phyloP scores from a whole-genome alignment of 306 rosid genomes.

The Cajanus cajan region DNA sequence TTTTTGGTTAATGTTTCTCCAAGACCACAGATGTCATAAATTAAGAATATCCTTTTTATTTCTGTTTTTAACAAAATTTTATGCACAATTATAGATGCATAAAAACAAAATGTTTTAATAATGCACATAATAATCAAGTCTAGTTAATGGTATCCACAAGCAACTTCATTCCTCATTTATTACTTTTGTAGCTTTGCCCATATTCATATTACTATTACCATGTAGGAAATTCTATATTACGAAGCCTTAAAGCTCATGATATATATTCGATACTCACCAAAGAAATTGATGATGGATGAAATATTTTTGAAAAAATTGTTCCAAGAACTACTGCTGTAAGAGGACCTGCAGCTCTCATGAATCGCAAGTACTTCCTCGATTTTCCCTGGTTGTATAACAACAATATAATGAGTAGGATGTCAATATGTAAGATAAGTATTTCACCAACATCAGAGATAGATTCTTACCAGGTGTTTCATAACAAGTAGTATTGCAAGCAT shows the following conservation, averaged over 20 bases:
- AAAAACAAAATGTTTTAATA: slow-evolving; percentile 7
- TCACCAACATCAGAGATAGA: slow-evolving; percentile 22
- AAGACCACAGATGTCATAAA: not conserved
- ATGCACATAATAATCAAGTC: slow-evolving; percentile 11
- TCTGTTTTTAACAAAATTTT: not conserved
- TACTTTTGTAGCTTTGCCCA: slow-evolving; percentile 21
- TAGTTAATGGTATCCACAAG: slow-evolving; percentile 13
- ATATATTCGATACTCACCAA: slow-evolving; percentile 59
- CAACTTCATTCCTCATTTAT: not conserved
- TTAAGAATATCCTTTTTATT: not conserved
- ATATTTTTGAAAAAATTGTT: slow-evolving; percentile 59
- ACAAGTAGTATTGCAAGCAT: slow-evolving; percentile 67
- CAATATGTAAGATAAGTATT: slow-evolving; percentile 16
- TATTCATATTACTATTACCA: slow-evolving; percentile 6
- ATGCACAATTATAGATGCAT: not conserved
- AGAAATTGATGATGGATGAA: slow-evolving; percentile 79
- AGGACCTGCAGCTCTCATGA: slow-evolving; percentile 94
- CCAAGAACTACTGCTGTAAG: slow-evolving; percentile 87
- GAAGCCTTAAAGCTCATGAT: slow-evolving; percentile 27
- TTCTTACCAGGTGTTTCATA: slow-evolving; percentile 93
- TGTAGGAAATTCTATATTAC: not conserved
- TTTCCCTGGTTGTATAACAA: slow-evolving; percentile 67
- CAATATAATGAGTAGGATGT: slow-evolving; percentile 33
- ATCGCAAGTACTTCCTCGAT: slow-evolving; percentile 76
- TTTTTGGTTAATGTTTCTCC: not conserved